These are phyloP conservation scores for Bidens hawaiensis DNA, from an alignment of 140 eudicot species.

Conservation along the genomic window DNA sequence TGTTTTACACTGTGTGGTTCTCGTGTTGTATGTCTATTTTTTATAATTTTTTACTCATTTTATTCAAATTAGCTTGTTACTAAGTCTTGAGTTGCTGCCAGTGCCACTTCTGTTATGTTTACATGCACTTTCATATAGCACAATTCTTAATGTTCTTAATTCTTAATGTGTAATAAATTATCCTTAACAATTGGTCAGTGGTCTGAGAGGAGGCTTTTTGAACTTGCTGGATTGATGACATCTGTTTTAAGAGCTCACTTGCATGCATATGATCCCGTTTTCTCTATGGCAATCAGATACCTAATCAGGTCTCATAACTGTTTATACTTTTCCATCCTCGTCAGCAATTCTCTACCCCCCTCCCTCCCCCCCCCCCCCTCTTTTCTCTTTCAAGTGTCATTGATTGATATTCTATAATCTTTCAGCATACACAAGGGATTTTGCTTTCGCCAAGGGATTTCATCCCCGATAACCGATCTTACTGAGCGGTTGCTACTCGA, in stretches of 20 bases:
- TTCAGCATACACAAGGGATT: conserved; percentile 91
- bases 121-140: background rate
- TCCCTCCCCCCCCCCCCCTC: background rate
- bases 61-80: conserved; percentile 4
- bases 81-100: background rate
- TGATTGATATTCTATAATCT: conserved; percentile 14
- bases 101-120: background rate
- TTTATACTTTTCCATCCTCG: background rate
- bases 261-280: conserved; percentile 85
- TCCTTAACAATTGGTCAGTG: conserved; percentile 50
- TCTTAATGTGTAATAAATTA: background rate
- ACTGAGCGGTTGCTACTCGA: conserved; percentile 90
- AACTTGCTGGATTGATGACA: conserved; percentile 89
- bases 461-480: conserved; percentile 92
- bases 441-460: conserved; percentile 85
- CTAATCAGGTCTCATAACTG: conserved; percentile 58
- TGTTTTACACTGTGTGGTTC: conserved; percentile 3
- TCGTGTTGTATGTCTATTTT: conserved; percentile 7
- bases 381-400: background rate
- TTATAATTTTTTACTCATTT: conserved; percentile 4
- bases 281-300: conserved; percentile 89
- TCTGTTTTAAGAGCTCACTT: conserved; percentile 89
- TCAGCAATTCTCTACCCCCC: background rate
- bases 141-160: background rate
- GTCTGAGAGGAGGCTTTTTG: conserved; percentile 86